A percentile compares a stretch with the other conserved stretches of the same genome.
These are phyloP conservation scores for Meyerozyma elateridarum DNA, from an alignment of 1,139 yeast species.

Conservation along the genomic window DNA sequence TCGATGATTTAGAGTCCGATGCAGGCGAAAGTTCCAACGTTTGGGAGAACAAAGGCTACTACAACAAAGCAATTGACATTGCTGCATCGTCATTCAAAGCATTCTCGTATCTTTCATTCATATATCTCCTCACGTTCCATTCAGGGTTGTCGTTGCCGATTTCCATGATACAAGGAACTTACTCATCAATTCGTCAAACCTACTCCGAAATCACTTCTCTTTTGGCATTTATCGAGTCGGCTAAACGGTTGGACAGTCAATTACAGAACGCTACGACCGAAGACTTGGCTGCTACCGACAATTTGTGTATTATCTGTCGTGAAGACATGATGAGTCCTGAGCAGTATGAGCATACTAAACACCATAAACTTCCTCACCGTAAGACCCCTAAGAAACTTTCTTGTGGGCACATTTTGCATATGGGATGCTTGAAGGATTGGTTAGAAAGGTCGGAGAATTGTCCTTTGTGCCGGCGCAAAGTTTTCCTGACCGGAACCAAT, in stretches of 20 bases:
- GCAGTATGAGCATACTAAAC: slow-evolving; percentile 20
- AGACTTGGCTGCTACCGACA: slow-evolving; percentile 58
- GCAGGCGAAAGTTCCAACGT: slow-evolving; percentile 52
- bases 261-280: slow-evolving; percentile 55
- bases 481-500: slow-evolving; percentile 23
- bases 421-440: slow-evolving; percentile 92
- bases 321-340: slow-evolving; percentile 64
- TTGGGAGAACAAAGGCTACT: slow-evolving; percentile 71
- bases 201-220: slow-evolving; percentile 50
- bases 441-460: slow-evolving; percentile 85
- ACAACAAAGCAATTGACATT: slow-evolving; percentile 56
- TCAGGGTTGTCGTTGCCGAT: slow-evolving; percentile 58
- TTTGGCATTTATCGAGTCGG: slow-evolving; percentile 52
- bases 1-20: slow-evolving; percentile 12
- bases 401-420: slow-evolving; percentile 86
- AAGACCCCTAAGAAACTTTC: slow-evolving; percentile 66
- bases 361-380: slow-evolving; percentile 32
- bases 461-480: slow-evolving; percentile 86
- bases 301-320: slow-evolving; percentile 76
- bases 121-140: slow-evolving; percentile 41
- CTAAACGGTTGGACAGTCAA: slow-evolving; percentile 60
- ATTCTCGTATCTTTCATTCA: slow-evolving; percentile 27
- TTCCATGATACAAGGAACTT: slow-evolving; percentile 63
- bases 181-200: slow-evolving; percentile 48
- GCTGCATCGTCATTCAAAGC: slow-evolving; percentile 40